Conservation (phyloP, 345 rosid genomes). For the Citrus sp. region DNA sequence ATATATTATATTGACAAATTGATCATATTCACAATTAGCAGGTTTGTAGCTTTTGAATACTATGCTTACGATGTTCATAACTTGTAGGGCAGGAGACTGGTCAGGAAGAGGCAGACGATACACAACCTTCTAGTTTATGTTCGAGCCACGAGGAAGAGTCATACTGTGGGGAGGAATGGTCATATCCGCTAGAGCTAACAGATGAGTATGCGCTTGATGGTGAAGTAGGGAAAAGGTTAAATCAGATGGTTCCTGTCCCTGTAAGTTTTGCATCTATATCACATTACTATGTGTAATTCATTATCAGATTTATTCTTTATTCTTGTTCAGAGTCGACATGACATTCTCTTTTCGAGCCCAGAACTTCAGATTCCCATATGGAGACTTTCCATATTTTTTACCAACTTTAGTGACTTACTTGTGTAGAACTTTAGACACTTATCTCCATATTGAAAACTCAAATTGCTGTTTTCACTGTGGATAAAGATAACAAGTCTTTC, state of each 20-base stretch:
- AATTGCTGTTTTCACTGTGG: neutral
- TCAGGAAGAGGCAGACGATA: conserved; percentile 43
- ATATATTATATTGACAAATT: neutral
- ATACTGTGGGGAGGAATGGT: conserved; percentile 38
- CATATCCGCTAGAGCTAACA: conserved; percentile 33
- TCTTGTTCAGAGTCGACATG: neutral
- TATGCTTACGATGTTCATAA: conserved; percentile 5
- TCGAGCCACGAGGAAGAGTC: conserved; percentile 47
- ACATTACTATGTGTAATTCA: neutral
- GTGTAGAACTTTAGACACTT: neutral
- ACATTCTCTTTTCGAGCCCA: too few relatives aligned
- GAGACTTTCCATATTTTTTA: neutral
- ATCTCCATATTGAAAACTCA: neutral
- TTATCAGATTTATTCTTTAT: neutral
- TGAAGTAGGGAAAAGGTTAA: conserved; percentile 59
- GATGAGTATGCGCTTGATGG: conserved; percentile 47
- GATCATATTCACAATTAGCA: neutral
- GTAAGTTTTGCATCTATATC: conserved; percentile 39
- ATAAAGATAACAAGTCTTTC: neutral
- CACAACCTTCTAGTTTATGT: conserved; percentile 40
- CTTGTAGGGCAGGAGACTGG: conserved; percentile 33
- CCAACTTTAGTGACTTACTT: neutral
- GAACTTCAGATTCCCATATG: neutral
- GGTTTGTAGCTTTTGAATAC: neutral
- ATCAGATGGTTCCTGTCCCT: conserved; percentile 69